A percentile compares a stretch with the other conserved stretches of the same genome.
These are phyloP conservation scores for Zalaria obscura DNA, from an alignment of 2,329 filamentous ascomycete genomes.

Conservation along the genomic window DNA sequence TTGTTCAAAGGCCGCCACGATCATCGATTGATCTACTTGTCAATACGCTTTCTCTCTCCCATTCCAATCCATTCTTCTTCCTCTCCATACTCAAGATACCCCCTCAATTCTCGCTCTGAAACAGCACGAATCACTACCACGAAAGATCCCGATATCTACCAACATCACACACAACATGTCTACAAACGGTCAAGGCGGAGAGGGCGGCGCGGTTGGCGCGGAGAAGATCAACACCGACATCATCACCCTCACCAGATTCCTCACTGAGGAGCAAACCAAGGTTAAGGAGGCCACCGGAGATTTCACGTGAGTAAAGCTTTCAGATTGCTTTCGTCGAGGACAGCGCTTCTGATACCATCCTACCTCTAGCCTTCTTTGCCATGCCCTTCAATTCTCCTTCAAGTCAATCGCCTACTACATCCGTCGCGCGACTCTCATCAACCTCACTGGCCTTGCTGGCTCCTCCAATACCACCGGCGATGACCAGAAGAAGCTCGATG, in stretches of 20 bases:
- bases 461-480: conserved; percentile 92
- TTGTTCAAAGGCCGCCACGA: background rate
- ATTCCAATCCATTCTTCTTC: background rate
- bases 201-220: conserved; percentile 35
- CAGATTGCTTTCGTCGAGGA: background rate
- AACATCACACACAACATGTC: conserved; percentile 26
- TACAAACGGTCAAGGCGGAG: conserved; percentile 26
- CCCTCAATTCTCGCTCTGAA: background rate
- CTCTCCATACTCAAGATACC: background rate
- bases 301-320: conserved; percentile 61
- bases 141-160: background rate
- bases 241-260: conserved; percentile 83
- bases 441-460: conserved; percentile 81
- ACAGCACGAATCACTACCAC: background rate
- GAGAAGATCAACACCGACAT: conserved; percentile 94
- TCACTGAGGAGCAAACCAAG: conserved; percentile 91
- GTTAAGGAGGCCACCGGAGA: conserved; percentile 92
- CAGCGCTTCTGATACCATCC: background rate
- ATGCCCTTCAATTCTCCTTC: conserved; percentile 98
- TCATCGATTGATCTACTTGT: background rate
- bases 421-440: conserved; percentile 78
- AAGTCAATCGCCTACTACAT: conserved; percentile 99
- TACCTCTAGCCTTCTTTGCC: conserved; percentile 65
- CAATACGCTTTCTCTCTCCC: background rate
- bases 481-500: conserved; percentile 98